Base-by-base conservation (phyloP, 2,329 filamentous ascomycete genomes). In the Thielaviopsis cerberus region DNA sequence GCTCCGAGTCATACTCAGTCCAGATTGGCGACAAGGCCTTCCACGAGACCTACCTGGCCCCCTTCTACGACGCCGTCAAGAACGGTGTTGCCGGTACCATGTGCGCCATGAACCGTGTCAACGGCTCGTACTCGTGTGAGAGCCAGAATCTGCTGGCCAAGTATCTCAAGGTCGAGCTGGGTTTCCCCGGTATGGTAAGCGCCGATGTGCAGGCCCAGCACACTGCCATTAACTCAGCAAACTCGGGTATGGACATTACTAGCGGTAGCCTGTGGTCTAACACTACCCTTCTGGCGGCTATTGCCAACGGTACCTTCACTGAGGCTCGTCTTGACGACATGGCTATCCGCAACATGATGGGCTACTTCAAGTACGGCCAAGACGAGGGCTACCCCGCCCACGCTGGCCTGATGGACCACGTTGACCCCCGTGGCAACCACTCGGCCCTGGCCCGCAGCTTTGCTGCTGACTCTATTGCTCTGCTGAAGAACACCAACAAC, bases 151-250 rank as follows among this genome's bases (percentile, higher is more conserved):
- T 79, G 0, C 71, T 83, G 51, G 88, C 88, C 64, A 78, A 80
- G 4, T 71, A 88, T 0, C 70, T 88, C 56, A 88, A 80, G 66
- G 73, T 71, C 2, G 78, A 81, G 62, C 70, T 81, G 1, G 78
- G 77, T 2, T 81, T 81, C 62, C 73, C 79, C 62, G 83, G 84
- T 0, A 85, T 82, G 62, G 77, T 87, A 1, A 76, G 83, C 51
- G 76, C 77, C 0, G 85, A 88, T 65, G 88, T 83, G 81, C 67
- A 70, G 27, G 84, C 81, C 1, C 82, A 85, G 57, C 82, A 85
- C 62, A 71, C 78, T 0, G 82, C 82, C 41, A 76, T 83, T 11
- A 75, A 75, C 1, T 76, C 76, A 4, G 75, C 82, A 1, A 69
- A 82, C 57, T 80, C 82, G 2, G 86, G 85, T 30, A 67, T 89